Conservation (phyloP, 1,139 yeast genomes). For the Kurtzmaniella natalensis region DNA sequence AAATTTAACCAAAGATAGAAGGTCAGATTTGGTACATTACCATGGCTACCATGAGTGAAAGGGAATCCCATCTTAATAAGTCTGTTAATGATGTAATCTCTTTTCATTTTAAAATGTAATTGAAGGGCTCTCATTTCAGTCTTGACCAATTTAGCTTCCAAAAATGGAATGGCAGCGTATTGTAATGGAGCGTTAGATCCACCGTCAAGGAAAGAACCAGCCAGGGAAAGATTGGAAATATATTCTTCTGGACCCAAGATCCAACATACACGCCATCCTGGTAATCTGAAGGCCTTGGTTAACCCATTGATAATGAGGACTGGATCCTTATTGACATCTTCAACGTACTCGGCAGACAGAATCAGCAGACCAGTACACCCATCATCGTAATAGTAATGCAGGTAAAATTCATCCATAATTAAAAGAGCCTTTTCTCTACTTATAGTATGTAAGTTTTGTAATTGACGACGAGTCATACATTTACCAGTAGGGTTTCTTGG, state of each 20-base stretch:
- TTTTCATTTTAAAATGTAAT: constrained; percentile 55
- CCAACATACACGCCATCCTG: constrained; percentile 74
- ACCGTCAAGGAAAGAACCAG: constrained; percentile 64
- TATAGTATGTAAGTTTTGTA: constrained; percentile 49
- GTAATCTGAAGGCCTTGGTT: constrained; percentile 62
- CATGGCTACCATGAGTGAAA: constrained; percentile 28
- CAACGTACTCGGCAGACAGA: constrained; percentile 51
- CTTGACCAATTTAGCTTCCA: constrained; percentile 49
- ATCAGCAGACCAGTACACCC: constrained; percentile 54
- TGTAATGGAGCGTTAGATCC: constrained; percentile 67
- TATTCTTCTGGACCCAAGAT: constrained; percentile 64
- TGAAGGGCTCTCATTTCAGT: constrained; percentile 61
- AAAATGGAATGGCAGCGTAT: constrained; percentile 56
- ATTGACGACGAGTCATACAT: constrained; percentile 50
- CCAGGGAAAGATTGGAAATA: constrained; percentile 54
- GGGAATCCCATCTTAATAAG: constrained; percentile 55
- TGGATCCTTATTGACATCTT: constrained; percentile 59
- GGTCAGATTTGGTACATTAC: constrained; percentile 55
- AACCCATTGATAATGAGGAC: constrained; percentile 62
- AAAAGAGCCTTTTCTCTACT: constrained; percentile 56
- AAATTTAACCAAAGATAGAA: constrained; percentile 64
- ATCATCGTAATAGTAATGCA: constrained; percentile 60
- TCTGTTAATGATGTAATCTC: constrained; percentile 55
- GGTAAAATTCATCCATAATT: constrained; percentile 67
- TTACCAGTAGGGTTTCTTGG: constrained; percentile 69